Evolutionary conservation across 768 basidiomycete species (phyloP).

Genomic region (Boletus patriciae): DNA sequence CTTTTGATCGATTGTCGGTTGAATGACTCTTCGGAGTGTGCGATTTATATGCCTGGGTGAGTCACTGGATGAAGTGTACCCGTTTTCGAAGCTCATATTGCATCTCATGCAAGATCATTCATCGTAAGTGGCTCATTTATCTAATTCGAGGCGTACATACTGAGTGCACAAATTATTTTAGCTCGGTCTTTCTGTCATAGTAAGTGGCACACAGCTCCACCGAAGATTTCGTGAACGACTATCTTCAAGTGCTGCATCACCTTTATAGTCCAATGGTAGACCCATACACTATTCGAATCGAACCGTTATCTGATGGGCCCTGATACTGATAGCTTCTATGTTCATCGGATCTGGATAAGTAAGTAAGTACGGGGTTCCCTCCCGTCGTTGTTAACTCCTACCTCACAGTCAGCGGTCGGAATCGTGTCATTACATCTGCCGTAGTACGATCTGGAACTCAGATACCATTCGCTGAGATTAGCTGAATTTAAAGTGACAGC

Average conservation of each 20-base stretch:
- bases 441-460: slow-evolving; percentile 14
- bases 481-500: slow-evolving; percentile 5
- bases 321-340: slow-evolving; percentile 17
- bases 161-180: neutral
- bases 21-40: neutral
- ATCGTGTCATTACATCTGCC: slow-evolving; percentile 9
- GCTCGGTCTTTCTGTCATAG: neutral
- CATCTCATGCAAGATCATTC: neutral
- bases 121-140: slow-evolving; percentile 1
- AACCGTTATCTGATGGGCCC: neutral
- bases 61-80: neutral
- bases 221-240: neutral
- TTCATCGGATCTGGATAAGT: slow-evolving; percentile 20
- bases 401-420: slow-evolving; percentile 19
- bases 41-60: slow-evolving; percentile 3
- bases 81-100: neutral
- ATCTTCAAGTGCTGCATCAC: slow-evolving; percentile 16
- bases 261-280: slow-evolving; percentile 26
- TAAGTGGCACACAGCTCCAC: slow-evolving; percentile 1
- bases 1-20: slow-evolving; percentile 13
- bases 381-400: neutral
- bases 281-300: neutral
- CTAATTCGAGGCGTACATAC: neutral
- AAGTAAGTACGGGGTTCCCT: slow-evolving; percentile 1
- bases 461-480: too few species aligned